Percentiles rank a stretch among this genome's conserved stretches.
phyloP scores from a whole-genome alignment of 352 stramenopile genomes.

The Phytopythium chamaehyphon region DNA sequence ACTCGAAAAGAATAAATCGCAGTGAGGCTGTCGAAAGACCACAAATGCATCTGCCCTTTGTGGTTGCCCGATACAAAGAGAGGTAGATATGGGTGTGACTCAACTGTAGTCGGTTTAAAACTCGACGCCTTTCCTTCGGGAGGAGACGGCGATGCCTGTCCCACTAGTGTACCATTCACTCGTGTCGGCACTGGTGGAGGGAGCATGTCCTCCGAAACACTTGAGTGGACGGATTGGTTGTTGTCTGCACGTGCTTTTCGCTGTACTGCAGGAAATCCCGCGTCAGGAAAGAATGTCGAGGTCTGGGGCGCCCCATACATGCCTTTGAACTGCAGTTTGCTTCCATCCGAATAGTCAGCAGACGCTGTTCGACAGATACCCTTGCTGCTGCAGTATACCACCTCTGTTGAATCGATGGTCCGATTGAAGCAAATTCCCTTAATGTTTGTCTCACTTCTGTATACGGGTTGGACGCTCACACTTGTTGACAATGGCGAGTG shows the following conservation, averaged over 20 bases:
- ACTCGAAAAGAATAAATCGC: slow-evolving; percentile 62
- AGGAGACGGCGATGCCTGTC: slow-evolving; percentile 10
- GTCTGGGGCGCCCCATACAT: slow-evolving; percentile 61
- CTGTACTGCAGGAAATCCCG: not conserved
- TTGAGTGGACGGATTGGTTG: not conserved
- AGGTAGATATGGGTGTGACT: slow-evolving; percentile 73
- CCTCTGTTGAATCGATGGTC: slow-evolving; percentile 45
- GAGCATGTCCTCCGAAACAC: slow-evolving; percentile 2
- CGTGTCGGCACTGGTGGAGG: slow-evolving; percentile 3
- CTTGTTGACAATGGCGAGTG: slow-evolving; percentile 2
- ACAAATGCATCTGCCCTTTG: slow-evolving; percentile 78
- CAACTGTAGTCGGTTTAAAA: slow-evolving; percentile 74
- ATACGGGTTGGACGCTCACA: slow-evolving; percentile 61
- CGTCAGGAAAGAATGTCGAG: slow-evolving; percentile 27
- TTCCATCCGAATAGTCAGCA: slow-evolving; percentile 64
- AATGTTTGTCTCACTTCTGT: slow-evolving; percentile 77
- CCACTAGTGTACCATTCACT: slow-evolving; percentile 9
- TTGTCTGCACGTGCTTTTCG: not conserved
- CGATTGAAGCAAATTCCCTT: slow-evolving; percentile 83
- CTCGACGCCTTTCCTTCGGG: slow-evolving; percentile 48
- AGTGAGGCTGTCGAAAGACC: slow-evolving; percentile 81
- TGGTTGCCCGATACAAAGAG: slow-evolving; percentile 80
- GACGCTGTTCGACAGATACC: slow-evolving; percentile 62
- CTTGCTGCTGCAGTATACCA: slow-evolving; percentile 75
- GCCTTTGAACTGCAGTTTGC: slow-evolving; percentile 79